Percentiles rank a stretch among this genome's conserved stretches.
phyloP scores from a whole-genome alignment of 257 asterid species.

The Lycium barbarum region DNA sequence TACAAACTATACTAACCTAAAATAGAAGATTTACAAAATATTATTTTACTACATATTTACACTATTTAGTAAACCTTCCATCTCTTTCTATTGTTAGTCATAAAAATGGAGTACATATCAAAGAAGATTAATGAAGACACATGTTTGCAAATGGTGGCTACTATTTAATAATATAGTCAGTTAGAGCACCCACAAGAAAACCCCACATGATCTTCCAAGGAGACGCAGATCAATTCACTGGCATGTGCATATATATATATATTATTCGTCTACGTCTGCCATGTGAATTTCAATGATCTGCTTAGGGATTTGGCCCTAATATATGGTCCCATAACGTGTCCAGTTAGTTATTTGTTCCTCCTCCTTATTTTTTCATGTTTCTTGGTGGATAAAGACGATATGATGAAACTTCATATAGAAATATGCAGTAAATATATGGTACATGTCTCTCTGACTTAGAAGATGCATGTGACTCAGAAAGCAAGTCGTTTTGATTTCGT shows the following conservation, averaged over 20 bases:
- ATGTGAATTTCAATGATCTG: slow-evolving; percentile 28
- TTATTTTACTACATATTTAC: no score
- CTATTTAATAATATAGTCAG: background rate
- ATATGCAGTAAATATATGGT: background rate
- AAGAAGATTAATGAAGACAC: background rate
- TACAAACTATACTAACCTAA: no score
- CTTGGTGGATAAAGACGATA: background rate
- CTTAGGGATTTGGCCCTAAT: background rate
- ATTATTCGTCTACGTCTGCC: background rate
- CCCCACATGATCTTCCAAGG: slow-evolving; percentile 17
- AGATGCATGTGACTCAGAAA: background rate
- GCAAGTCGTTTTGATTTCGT: background rate
- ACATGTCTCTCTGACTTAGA: background rate
- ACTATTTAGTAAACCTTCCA: no score
- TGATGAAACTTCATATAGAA: background rate
- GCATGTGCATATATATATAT: background rate
- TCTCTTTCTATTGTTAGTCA: no score
- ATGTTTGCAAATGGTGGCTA: background rate
- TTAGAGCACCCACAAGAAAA: background rate
- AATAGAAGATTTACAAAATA: no score
- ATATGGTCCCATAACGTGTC: background rate
- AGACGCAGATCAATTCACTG: background rate
- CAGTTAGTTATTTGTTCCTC: background rate
- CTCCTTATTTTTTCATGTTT: background rate
- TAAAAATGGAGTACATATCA: background rate